Base-by-base conservation (phyloP, 106 monocot species). In the Posidonia australis region DNA sequence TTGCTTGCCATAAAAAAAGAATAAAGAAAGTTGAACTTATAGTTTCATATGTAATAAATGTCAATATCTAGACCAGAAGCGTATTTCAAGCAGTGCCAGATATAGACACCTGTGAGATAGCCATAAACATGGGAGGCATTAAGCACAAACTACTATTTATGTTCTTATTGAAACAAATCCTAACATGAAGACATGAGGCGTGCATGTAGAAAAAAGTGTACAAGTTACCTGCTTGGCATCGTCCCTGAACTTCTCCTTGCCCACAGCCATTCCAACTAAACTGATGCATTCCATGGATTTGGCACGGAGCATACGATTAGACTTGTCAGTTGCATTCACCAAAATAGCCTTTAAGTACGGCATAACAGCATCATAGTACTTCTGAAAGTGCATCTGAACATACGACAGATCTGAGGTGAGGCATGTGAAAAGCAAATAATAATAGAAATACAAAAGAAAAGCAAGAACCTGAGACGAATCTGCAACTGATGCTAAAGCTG, bases 251-350 rank as follows among this genome's bases (percentile, higher is more conserved):
- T 87, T 96, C 14, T 90, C 96, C 65, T 96, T 96, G 7, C 96
- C 96, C 53, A 96, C 96, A 64, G 96, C 96, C 90, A 96, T 96
- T 44, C 96, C 96, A 59, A 96, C 90, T 51, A 96, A 71, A 80
- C 96, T 96, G 51, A 96, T 96, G 70, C 96, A 96, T 65, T 96
- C 96, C 90, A 96, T 90, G 32, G 96, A 84, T 74, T 96, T 96
- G 10, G 96, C 96, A 78, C 96, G 90, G 54, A 96, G 84, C 96
- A 96, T 96, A 29, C 96, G 75, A 67, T 90, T 96, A 29, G 96
- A 84, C 66, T 90, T 96, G 67, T 96, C 90, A 77, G 96, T 96
- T 55, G 96, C 96, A 82, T 80, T 90, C 67, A 90, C 79, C 60
- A 96, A 75, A 73, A 96, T 96, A 46, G 77, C 78, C 67, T 96